Evolutionary conservation across 139 green algal species (phyloP), one percentile per base, ranked within the genome.

Genomic region (Chlamydomonas urium): DNA sequence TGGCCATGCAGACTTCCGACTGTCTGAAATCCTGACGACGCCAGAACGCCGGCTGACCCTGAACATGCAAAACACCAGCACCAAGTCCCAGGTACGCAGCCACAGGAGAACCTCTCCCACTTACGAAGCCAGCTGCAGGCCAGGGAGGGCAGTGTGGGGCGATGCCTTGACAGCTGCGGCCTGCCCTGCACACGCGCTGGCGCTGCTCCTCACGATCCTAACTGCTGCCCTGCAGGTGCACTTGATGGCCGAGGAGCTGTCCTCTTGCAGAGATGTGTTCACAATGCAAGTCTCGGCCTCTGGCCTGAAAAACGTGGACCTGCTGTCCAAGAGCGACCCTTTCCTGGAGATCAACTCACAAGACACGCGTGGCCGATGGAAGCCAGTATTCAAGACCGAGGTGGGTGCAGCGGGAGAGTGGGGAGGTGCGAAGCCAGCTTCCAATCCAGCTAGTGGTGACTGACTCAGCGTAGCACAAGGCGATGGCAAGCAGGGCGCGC

Each of bases 1-100:
- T 89, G 0, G 59, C 56, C 37, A 96, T 96, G 90, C 81, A 1
- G 83, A 90, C 75, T 85, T 88, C 8, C 56, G 70, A 0, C 50
- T 91, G 19, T 73, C 84, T 0, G 90, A 96, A 71, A 70, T 94
- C 67, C 77, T 89, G 67, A 94, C 88, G 83, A 90, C 84, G 24
- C 86, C 96, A 57, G 86, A 85, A 0, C 65, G 80, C 0, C 0
- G 61, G 33, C 83, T 92, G 77, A 90, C 73, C 76, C 87, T 96
- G 21, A 88, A 96, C 69, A 63, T 76, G 45, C 2, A 31, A 3
- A 36, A 50, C 42, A 50, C 42, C 42, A 61, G 3, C 28, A 66
- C 17, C n/a, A n/a, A n/a, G n/a, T n/a, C n/a, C n/a, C n/a, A n/a
- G n/a, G n/a, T n/a, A n/a, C n/a, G n/a, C n/a, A n/a, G n/a, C n/a